Base-by-base conservation (phyloP, 2,329 filamentous ascomycete species). In the Fusarium coicis region DNA sequence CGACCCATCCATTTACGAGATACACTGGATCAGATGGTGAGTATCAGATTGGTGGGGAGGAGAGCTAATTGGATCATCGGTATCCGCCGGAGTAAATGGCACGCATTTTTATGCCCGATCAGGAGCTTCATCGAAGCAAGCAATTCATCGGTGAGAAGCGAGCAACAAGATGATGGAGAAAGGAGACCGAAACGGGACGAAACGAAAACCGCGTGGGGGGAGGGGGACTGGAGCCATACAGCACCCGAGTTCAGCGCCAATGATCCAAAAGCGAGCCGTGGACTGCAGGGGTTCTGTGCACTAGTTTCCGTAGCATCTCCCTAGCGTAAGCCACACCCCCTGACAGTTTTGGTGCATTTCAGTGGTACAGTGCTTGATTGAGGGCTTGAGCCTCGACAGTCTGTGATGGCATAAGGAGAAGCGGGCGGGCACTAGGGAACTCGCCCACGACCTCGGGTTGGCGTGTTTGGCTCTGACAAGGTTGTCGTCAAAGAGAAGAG, bases 361-460 rank as follows among this genome's bases (percentile, higher is more conserved):
- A 57, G 32, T 46, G 65, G 36, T 54, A 28, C 9, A 30, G 58
- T 28, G 49, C 59, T n/a, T 49, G 43, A 30, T 53, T 39, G 34
- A 40, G 50, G 50, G 50, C 23, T 28, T 39, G 34, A 54, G 50
- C 50, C 34, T 61, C 39, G 60, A 59, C 44, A 65, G 57, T 50
- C 61, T 46, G 67, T 55, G 70, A 58, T 60, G 68, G 70, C 56
- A 47, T 64, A 63, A 52, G 46, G 49, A 75, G 59, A 63, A 73
- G 63, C 36, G 47, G 56, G 66, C 76, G 76, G 76, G 72, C 76
- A 77, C 76, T 78, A 78, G 69, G 72, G 54, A 77, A 75, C 62
- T 67, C 68, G 59, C 42, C 75, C 74, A 74, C 52, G 54, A 66
- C 71, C 65, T 74, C 63, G 76, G 76, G 76, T 66, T 73, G 54